phyloP scores from a whole-genome alignment of 116 monocot genomes.

The Cymodocea nodosa region DNA sequence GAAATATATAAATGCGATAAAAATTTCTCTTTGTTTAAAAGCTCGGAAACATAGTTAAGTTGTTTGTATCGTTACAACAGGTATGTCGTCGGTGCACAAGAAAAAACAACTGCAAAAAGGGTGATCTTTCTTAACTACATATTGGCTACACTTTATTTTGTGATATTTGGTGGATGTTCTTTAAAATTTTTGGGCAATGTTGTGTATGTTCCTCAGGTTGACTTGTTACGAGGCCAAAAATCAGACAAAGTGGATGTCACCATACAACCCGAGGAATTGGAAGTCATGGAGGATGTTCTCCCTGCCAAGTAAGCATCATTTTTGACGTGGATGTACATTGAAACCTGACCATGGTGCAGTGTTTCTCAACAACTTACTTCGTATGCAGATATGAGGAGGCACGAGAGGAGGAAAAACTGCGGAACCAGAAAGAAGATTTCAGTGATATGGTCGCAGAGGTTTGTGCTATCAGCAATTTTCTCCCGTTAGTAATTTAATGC shows the following conservation, averaged over 20 bases:
- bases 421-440: conserved; percentile 97
- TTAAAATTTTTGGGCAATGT: not conserved
- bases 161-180: not conserved
- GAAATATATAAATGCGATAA: not conserved
- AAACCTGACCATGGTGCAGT: too few species aligned
- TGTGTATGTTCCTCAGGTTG: conserved; percentile 49
- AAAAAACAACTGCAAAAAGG: conserved; percentile 77
- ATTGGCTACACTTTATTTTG: not conserved
- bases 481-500: not conserved
- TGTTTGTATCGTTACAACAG: conserved; percentile 22
- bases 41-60: conserved; percentile 3
- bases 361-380: too few species aligned
- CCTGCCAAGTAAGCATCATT: conserved; percentile 57
- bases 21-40: not conserved
- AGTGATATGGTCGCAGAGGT: conserved; percentile 88
- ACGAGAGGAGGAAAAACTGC: conserved; percentile 86
- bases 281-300: conserved; percentile 89
- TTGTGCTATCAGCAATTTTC: not conserved
- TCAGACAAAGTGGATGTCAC: conserved; percentile 98
- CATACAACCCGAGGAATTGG: conserved; percentile 92
- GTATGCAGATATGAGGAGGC: conserved; percentile 83
- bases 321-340: not conserved
- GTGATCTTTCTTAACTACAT: conserved; percentile 18
- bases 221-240: conserved; percentile 90
- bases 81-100: conserved; percentile 66